Evolutionary conservation across 495 filamentous ascomycete species (phyloP).

Genomic region (Pseudomonodictys pantanalensis): DNA sequence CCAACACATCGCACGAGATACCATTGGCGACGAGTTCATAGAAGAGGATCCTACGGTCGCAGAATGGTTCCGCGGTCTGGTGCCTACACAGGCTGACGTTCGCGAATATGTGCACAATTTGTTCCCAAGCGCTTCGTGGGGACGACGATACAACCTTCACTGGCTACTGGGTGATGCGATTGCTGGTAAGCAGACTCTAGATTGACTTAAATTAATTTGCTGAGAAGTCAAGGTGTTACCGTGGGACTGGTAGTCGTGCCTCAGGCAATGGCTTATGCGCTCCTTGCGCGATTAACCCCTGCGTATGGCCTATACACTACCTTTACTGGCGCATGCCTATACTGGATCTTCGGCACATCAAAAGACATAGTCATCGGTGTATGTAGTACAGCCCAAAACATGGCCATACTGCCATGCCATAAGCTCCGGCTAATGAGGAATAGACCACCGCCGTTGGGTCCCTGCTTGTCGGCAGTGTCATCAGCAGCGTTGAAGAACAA

Average conservation of each 20-base stretch:
- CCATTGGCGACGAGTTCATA: neutral
- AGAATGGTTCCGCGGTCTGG: constrained; percentile 6
- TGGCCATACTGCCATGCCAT: neutral
- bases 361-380: constrained; percentile 21
- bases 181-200: neutral
- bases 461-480: constrained; percentile 11
- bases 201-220: neutral
- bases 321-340: constrained; percentile 7
- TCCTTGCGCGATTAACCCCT: constrained; percentile 10
- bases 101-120: constrained; percentile 1
- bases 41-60: constrained; percentile 14
- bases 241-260: constrained; percentile 20
- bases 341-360: constrained; percentile 18
- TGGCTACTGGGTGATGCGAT: constrained; percentile 19
- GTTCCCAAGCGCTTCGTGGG: constrained; percentile 15
- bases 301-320: constrained; percentile 18
- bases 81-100: neutral
- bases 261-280: constrained; percentile 21
- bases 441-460: constrained; percentile 19
- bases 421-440: neutral
- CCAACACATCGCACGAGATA: constrained; percentile 8
- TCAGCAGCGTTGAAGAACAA: constrained; percentile 1
- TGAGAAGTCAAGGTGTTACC: neutral
- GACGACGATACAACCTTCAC: constrained; percentile 9
- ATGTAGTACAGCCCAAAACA: neutral